A percentile compares a stretch with the other conserved stretches of the same genome.
Conservation (phyloP, 2,329 filamentous ascomycete genomes). For the Metarhizium brunneum region DNA sequence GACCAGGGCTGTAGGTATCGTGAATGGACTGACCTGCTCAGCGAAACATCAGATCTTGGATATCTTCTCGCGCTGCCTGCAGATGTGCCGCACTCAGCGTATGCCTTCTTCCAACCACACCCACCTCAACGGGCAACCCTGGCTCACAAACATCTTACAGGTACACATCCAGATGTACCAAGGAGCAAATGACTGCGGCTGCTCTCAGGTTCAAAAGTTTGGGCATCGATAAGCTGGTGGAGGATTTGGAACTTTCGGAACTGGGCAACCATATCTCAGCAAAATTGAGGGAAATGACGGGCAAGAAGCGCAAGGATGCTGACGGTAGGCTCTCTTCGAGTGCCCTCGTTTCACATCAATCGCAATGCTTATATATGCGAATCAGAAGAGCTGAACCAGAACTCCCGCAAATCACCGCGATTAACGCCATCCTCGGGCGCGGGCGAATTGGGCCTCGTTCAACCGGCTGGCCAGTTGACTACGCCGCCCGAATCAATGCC, state of each 20-base stretch:
- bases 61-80: slow-evolving; percentile 1
- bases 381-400: background rate
- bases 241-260: background rate
- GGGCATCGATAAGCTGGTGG: slow-evolving; percentile 2
- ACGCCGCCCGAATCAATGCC: background rate
- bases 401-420: background rate
- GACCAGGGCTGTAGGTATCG: slow-evolving; percentile 3
- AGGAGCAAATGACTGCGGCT: slow-evolving; percentile 1
- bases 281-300: slow-evolving; percentile 1
- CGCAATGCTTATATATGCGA: background rate
- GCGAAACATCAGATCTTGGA: background rate
- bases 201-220: background rate
- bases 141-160: background rate
- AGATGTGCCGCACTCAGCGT: slow-evolving; percentile 1
- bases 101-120: background rate
- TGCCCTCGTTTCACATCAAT: too few relatives aligned
- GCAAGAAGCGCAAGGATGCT: background rate
- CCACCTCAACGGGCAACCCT: background rate
- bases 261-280: background rate
- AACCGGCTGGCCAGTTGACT: background rate
- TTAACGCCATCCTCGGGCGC: background rate
- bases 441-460: background rate
- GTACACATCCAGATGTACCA: slow-evolving; percentile 3
- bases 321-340: background rate
- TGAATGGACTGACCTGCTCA: slow-evolving; percentile 1